Evolutionary conservation across 2,329 filamentous ascomycete genomes (phyloP), one percentile per base, ranked within the genome.

Genomic region (Aspergillus flavus): DNA sequence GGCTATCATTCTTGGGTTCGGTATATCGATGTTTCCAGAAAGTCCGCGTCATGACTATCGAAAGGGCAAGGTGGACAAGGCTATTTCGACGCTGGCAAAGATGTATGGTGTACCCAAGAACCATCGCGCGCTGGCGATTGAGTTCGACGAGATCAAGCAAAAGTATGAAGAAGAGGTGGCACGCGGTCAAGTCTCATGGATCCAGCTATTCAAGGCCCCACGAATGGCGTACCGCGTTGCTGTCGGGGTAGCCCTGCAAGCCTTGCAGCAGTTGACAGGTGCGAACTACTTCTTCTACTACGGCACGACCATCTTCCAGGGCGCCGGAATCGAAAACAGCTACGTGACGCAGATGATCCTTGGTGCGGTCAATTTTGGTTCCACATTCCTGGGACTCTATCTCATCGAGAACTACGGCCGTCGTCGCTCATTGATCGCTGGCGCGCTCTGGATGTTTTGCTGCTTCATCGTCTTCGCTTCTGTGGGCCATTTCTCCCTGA

Each of bases 331-430:
- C 50, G 71, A 83, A 0, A 88, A 91, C 71, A 85, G 86, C 9
- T 88, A 87, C 65, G 80, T 86, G 57, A 88, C 86, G 0, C 86
- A 89, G 71, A 85, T 91, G 73, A 90, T 91, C 59, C 81, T 90
- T 1, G 81, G 81, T 21, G 86, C 84, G 6, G 87, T 92, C 67
- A 92, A 92, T 69, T 88, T 92, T 12, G 83, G 80, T 57, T 85
- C 83, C 67, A 91, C 89, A 0, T 87, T 91, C 66, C 83, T 84
- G 41, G 89, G 89, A 34, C 81, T 93, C 6, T 92, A 87, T 67
- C 82, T 91, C 26, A 88, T 92, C 0, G 88, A 91, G 71, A 84
- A 84, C 65, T 89, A 84, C 62, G 89, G 89, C 39, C 86, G 90
- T n/a, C 86, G 90, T 53, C 85, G 85, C 74, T 89, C 88, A 3